phyloP scores from a whole-genome alignment of 345 rosid genomes.

The Lepidium aucheri region DNA sequence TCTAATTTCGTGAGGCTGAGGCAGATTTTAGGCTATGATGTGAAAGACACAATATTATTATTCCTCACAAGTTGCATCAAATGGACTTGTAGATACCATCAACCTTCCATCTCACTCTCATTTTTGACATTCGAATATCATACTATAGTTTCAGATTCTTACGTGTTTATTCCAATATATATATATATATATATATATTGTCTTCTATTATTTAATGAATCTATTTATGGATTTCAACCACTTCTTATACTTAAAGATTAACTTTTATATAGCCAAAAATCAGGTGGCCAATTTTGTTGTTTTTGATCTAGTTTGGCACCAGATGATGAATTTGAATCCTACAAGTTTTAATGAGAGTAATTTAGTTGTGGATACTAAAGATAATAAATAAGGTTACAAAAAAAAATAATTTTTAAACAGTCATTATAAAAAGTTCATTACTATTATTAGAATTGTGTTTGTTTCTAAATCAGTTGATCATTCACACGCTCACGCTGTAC shows the following conservation, averaged over 20 bases:
- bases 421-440: too few relatives aligned
- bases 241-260: too few relatives aligned
- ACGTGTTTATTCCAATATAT: slow-evolving; percentile 25
- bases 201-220: slow-evolving; percentile 16
- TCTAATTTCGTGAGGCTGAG: too few relatives aligned
- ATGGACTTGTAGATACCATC: slow-evolving; percentile 5
- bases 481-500: slow-evolving; percentile 15
- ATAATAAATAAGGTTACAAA: too few relatives aligned
- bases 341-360: too few relatives aligned
- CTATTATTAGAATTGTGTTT: slow-evolving; percentile 9
- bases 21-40: not conserved
- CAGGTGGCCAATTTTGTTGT: too few relatives aligned
- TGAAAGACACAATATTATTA: slow-evolving; percentile 4
- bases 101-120: slow-evolving; percentile 26
- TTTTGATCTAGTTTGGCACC: too few relatives aligned
- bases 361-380: too few relatives aligned
- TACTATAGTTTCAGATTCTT: slow-evolving; percentile 22
- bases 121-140: slow-evolving; percentile 21
- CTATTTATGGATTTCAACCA: not conserved
- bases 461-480: slow-evolving; percentile 6
- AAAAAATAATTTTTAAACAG: too few relatives aligned
- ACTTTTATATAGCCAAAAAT: too few relatives aligned
- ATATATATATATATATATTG: not conserved
- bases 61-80: slow-evolving; percentile 21
- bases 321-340: too few relatives aligned